Evolutionary conservation across 192 early-diverging fungal genomes (phyloP), one percentile per base, ranked within the genome.

Genomic region (Podila clonocystis): DNA sequence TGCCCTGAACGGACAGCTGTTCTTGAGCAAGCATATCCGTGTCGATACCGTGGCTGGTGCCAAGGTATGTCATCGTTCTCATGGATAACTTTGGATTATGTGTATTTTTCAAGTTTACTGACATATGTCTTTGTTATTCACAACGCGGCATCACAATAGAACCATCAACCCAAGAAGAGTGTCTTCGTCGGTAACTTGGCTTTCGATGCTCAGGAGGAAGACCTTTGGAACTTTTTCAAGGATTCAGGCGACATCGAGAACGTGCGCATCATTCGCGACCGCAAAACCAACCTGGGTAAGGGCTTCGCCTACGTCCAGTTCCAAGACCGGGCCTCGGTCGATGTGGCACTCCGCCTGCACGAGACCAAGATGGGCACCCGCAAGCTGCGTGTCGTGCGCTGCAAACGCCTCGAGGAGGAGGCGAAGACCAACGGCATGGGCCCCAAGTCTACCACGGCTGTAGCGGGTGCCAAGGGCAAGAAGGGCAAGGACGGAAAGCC

Each of bases 241-340:
- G 83, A 88, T 29, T 93, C 91, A 67, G 91, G 93, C 9, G 73
- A 89, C 12, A 87, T 94, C 66, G 93, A 94, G 73, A 91, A 94
- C 67, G 95, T 97, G 24, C 87, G 96, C 19, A 85, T 97, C 34
- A 88, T 97, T 33, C 91, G 96, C 29, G 97, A 98, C 76, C 60
- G 75, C 26, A 89, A 87, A 66, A 96, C 93, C 29, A 96, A 95
- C 63, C 82, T 97, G 50, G 97, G 97, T 48, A 98, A 98, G 75
- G 97, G 97, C 4, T 93, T 97, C 83, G 97, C 91, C 0, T 98
- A 96, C 83, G 95, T 97, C 48, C 94, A 96, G 82, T 97, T 97
- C 76, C 82, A 87, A 70, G 91, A 96, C 59, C 89, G 91, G 45
- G 88, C 90, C 20, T 82, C 91, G 12, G 93, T 98, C 15, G 76